Conservation (phyloP, 164 flowering plant genomes). For the Dillenia suffruticosa region DNA sequence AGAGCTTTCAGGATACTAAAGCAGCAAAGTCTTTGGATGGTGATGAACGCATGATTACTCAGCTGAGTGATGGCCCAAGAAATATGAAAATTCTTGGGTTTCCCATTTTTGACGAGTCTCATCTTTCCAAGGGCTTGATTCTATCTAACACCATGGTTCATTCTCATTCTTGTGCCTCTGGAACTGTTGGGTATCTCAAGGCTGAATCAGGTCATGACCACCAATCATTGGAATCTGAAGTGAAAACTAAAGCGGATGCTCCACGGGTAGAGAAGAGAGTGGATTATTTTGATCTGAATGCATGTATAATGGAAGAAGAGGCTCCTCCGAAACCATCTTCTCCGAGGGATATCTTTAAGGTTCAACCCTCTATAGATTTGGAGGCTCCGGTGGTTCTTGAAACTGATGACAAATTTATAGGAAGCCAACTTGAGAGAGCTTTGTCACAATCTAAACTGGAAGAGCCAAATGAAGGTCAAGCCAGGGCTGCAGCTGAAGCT, state of each 20-base stretch:
- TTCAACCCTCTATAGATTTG: slow-evolving; percentile 47
- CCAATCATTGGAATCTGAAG: slow-evolving; percentile 21
- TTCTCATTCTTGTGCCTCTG: slow-evolving; percentile 10
- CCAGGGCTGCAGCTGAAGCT: slow-evolving; percentile 50
- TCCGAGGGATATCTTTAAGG: slow-evolving; percentile 24
- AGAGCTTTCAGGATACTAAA: slow-evolving; percentile 11
- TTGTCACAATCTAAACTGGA: slow-evolving; percentile 4
- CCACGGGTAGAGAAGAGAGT: slow-evolving; percentile 18
- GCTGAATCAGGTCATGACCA: slow-evolving; percentile 48
- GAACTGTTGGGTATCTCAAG: slow-evolving; percentile 26
- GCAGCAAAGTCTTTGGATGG: slow-evolving; percentile 20
- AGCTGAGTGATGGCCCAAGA: slow-evolving; percentile 18
- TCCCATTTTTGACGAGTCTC: slow-evolving; percentile 47
- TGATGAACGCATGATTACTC: slow-evolving; percentile 18
- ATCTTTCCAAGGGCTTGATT: slow-evolving; percentile 20
- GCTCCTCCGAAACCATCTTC: slow-evolving; percentile 19
- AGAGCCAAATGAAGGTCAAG: slow-evolving; percentile 14
- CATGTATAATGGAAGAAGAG: slow-evolving; percentile 51
- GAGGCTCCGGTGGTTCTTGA: slow-evolving; percentile 45
- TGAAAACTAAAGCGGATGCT: slow-evolving; percentile 15
- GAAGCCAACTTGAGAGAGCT: slow-evolving; percentile 7
- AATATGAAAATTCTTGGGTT: slow-evolving; percentile 54
- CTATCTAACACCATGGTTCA: slow-evolving; percentile 17
- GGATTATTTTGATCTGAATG: slow-evolving; percentile 58
- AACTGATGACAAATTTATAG: slow-evolving; percentile 16